Conservation (phyloP, 345 rosid genomes). For the Populus alba region DNA sequence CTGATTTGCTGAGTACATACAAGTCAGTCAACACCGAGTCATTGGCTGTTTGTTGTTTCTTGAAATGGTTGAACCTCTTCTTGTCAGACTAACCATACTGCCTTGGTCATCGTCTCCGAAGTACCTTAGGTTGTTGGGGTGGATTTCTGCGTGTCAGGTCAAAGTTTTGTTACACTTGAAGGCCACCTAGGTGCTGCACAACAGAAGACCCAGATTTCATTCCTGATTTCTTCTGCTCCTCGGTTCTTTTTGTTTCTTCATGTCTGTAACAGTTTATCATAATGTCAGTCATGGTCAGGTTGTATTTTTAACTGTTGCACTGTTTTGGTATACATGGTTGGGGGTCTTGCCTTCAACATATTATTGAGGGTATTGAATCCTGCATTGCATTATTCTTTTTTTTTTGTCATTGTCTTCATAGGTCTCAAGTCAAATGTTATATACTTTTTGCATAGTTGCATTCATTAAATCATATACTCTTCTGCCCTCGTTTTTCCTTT, state of each 20-base stretch:
- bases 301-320: slow-evolving; percentile 15
- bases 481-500: neutral
- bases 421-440: slow-evolving; percentile 23
- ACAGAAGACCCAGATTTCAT: slow-evolving; percentile 17
- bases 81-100: slow-evolving; percentile 8
- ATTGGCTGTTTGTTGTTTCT: slow-evolving; percentile 2
- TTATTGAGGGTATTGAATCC: slow-evolving; percentile 30
- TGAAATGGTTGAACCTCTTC: neutral
- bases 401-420: slow-evolving; percentile 5
- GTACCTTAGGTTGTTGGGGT: slow-evolving; percentile 15
- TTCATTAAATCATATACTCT: slow-evolving; percentile 27
- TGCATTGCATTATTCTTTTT: slow-evolving; percentile 35
- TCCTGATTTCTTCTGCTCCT: slow-evolving; percentile 6
- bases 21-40: slow-evolving; percentile 11
- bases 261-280: slow-evolving; percentile 26
- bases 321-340: slow-evolving; percentile 12
- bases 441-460: slow-evolving; percentile 27
- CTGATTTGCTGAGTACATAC: slow-evolving; percentile 3
- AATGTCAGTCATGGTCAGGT: slow-evolving; percentile 21
- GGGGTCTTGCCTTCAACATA: slow-evolving; percentile 23
- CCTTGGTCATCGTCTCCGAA: slow-evolving; percentile 1
- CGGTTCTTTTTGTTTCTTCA: neutral
- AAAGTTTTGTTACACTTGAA: slow-evolving; percentile 18
- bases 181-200: slow-evolving; percentile 18
- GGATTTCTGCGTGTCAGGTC: slow-evolving; percentile 12